Evolutionary conservation across 2,329 filamentous ascomycete genomes (phyloP).

Genomic region (Fusarium bulbicola): DNA sequence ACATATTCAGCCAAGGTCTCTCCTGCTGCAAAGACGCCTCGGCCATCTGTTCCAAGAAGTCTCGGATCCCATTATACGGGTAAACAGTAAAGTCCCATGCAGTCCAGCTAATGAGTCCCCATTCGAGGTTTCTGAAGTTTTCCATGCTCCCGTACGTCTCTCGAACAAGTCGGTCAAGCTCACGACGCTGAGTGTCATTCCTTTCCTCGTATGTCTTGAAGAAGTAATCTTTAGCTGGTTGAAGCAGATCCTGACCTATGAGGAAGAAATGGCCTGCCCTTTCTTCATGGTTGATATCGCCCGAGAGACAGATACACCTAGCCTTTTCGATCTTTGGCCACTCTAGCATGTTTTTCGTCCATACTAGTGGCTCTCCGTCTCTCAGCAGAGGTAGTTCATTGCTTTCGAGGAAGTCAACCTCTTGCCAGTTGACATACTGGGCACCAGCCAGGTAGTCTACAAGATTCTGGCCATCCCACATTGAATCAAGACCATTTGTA

Average conservation of each 20-base stretch:
- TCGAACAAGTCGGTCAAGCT: neutral
- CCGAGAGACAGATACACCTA: neutral
- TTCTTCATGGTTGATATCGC: neutral
- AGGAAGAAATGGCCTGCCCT: neutral
- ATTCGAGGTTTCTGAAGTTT: neutral
- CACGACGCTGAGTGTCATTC: neutral
- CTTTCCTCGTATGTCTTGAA: neutral
- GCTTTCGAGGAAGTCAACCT: neutral
- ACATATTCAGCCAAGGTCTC: neutral
- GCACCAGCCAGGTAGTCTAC: neutral
- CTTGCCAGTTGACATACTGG: neutral
- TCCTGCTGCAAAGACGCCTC: neutral
- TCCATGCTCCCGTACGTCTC: constrained; percentile 9
- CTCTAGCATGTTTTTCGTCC: neutral
- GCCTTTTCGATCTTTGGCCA: neutral
- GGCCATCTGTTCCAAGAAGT: neutral
- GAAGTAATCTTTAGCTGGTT: constrained; percentile 7
- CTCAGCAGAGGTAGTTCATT: neutral
- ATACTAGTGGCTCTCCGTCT: neutral
- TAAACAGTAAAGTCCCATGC: neutral
- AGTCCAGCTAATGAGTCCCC: neutral
- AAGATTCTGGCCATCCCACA: constrained; percentile 5
- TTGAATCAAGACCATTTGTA: neutral
- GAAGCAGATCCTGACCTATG: neutral
- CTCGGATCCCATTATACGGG: neutral